A percentile compares a stretch with the other conserved stretches of the same genome.
Evolutionary conservation across 768 basidiomycete genomes (phyloP).

Genomic region (Glaciozyma antarctica): DNA sequence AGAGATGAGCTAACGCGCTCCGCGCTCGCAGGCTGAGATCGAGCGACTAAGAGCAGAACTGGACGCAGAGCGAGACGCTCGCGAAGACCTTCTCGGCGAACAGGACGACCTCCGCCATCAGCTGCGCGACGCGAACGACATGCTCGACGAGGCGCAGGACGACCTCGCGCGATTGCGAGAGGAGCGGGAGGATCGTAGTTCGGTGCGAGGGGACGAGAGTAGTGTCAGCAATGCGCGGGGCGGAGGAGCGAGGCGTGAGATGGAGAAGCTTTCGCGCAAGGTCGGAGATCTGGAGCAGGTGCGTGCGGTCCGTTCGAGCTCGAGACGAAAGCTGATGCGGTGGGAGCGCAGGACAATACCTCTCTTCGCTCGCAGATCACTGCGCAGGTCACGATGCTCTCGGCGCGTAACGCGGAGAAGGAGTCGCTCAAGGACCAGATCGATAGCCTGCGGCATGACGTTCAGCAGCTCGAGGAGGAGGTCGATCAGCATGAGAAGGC

Average conservation of each 20-base stretch:
- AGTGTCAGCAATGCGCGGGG: conserved; percentile 7
- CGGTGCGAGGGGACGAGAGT: conserved; percentile 6
- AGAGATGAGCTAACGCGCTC: too few species aligned
- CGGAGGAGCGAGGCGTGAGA: conserved; percentile 9
- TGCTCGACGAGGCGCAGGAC: conserved; percentile 15
- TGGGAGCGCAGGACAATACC: conserved; percentile 29
- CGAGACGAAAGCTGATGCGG: background rate
- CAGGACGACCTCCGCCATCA: conserved; percentile 25
- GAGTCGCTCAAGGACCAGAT: conserved; percentile 46
- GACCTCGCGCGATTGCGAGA: conserved; percentile 15
- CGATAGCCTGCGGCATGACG: conserved; percentile 60
- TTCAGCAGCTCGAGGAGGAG: conserved; percentile 54
- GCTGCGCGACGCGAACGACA: conserved; percentile 23
- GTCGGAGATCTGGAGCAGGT: conserved; percentile 30
- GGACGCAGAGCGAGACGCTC: conserved; percentile 51
- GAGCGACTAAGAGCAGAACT: conserved; percentile 60
- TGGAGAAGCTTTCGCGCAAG: conserved; percentile 19
- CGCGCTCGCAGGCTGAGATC: conserved; percentile 48
- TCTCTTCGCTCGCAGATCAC: conserved; percentile 31
- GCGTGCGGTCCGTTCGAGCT: background rate
- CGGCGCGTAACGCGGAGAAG: conserved; percentile 31
- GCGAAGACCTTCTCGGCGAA: conserved; percentile 47
- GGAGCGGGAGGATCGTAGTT: background rate
- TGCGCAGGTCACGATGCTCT: conserved; percentile 33
- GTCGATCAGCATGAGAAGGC: conserved; percentile 58